These are phyloP conservation scores for Botrytis medusae DNA, from an alignment of 2,329 filamentous ascomycete species.

Conservation along the genomic window DNA sequence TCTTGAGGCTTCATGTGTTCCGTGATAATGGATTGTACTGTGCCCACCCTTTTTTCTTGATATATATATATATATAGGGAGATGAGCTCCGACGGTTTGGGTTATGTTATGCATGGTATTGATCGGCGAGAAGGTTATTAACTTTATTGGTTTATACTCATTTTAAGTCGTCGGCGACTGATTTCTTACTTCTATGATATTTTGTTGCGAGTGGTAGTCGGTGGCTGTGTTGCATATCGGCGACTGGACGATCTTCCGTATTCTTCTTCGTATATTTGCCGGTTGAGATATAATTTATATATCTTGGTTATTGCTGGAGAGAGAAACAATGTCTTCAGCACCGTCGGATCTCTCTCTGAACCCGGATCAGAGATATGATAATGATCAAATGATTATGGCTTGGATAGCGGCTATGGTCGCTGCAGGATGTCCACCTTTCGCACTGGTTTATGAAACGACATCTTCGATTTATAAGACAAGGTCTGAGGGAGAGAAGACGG, in stretches of 20 bases:
- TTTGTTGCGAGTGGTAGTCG: not conserved
- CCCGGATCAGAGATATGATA: slow-evolving; percentile 12
- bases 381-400: slow-evolving; percentile 10
- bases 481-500: not conserved
- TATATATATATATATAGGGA: not conserved
- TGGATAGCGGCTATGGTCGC: slow-evolving; percentile 15
- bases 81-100: not conserved
- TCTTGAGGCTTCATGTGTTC: not conserved
- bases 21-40: not conserved
- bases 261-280: not conserved
- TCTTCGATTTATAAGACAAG: not conserved
- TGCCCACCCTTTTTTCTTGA: not conserved
- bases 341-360: slow-evolving; percentile 14
- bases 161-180: not conserved
- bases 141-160: not conserved
- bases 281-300: not conserved
- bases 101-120: not conserved
- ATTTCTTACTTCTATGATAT: not conserved
- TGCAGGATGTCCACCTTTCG: slow-evolving; percentile 13
- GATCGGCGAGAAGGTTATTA: not conserved
- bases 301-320: not conserved
- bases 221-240: not conserved
- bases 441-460: not conserved
- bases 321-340: slow-evolving; percentile 7
- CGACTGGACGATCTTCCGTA: not conserved